Evolutionary conservation across 2,329 filamentous ascomycete genomes (phyloP), one percentile per base, ranked within the genome.

Genomic region (Nothopassalora personata): DNA sequence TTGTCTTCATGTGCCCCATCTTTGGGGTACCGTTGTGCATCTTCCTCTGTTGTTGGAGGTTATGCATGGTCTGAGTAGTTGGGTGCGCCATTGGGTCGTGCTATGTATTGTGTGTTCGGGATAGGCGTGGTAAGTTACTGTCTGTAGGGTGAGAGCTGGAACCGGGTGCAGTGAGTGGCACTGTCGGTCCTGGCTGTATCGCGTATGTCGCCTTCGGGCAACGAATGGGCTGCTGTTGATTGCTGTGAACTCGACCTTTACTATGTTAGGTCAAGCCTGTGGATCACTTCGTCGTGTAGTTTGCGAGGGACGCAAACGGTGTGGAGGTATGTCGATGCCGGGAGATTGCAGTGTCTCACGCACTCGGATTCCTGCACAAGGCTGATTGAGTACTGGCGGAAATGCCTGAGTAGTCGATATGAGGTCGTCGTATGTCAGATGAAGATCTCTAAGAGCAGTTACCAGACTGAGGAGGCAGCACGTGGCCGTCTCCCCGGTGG

Each of bases 401-500:
- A 48, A 62, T 54, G 64, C 61, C 62, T 63, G 56, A 64, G 65
- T 55, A 63, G 57, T 62, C 43, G 47, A 60, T 47, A 45, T 48
- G 48, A 57, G 46, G 59, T 69, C 66, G 67, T 68, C 64, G 67
- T 65, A 58, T 63, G 49, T 61, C 58, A 64, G 30, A 62, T 64
- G 63, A 68, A 68, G 60, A 64, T 66, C 64, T 71, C 69, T 66
- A 66, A 65, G 68, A 68, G 67, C 68, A 67, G 63, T 64, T 64
- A 70, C 68, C 67, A 64, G 54, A 67, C 69, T 68, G 70, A 65
- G 68, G 66, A 64, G 59, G 58, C 63, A 60, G 62, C 65, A 63
- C 65, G 61, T 61, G 62, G 66, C 64, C 62, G 60, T 54, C 61
- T 63, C 64, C 64, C 68, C 69, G 70, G 71, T 67, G 68, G 68